Evolutionary conservation across 345 rosid genomes (phyloP).

Genomic region (Linum usitatissimum): DNA sequence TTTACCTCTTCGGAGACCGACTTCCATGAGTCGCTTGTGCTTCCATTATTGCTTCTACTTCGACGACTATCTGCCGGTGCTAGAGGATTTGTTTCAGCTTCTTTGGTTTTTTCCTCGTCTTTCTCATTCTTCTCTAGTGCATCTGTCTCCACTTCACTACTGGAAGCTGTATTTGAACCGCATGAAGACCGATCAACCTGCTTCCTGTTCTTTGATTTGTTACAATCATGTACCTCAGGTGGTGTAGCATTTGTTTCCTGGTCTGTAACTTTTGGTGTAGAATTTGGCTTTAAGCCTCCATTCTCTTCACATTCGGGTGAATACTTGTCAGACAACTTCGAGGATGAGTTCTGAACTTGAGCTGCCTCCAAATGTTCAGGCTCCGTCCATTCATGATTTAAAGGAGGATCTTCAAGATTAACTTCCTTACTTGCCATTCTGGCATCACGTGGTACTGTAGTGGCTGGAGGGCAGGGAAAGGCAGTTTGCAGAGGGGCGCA

Average conservation of each 20-base stretch:
- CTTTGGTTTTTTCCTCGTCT: constrained; percentile 39
- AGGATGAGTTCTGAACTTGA: constrained; percentile 44
- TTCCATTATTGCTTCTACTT: constrained; percentile 27
- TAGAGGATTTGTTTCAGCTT: constrained; percentile 36
- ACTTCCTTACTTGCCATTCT: constrained; percentile 25
- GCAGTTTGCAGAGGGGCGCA: constrained; percentile 58
- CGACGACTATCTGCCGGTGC: constrained; percentile 41
- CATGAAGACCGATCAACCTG: constrained; percentile 82
- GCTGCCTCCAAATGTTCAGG: constrained; percentile 5
- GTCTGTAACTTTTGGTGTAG: constrained; percentile 20
- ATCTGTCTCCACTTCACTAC: constrained; percentile 76
- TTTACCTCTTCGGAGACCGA: constrained; percentile 69
- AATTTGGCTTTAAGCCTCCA: too few relatives aligned
- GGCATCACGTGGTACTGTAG: constrained; percentile 30
- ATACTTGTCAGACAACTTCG: constrained; percentile 28
- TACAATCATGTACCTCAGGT: constrained; percentile 41
- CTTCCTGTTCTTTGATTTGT: constrained; percentile 46
- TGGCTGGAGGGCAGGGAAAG: constrained; percentile 40
- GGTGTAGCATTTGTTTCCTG: constrained; percentile 31
- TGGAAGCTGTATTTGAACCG: constrained; percentile 79
- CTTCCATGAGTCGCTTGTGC: constrained; percentile 62
- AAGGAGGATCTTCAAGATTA: constrained; percentile 23
- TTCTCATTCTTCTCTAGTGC: constrained; percentile 49
- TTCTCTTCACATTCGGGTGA: constrained; percentile 3
- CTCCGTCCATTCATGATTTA: constrained; percentile 26